Base-by-base conservation (phyloP, 2,329 filamentous ascomycete genomes). In the Huntiella savannae region DNA sequence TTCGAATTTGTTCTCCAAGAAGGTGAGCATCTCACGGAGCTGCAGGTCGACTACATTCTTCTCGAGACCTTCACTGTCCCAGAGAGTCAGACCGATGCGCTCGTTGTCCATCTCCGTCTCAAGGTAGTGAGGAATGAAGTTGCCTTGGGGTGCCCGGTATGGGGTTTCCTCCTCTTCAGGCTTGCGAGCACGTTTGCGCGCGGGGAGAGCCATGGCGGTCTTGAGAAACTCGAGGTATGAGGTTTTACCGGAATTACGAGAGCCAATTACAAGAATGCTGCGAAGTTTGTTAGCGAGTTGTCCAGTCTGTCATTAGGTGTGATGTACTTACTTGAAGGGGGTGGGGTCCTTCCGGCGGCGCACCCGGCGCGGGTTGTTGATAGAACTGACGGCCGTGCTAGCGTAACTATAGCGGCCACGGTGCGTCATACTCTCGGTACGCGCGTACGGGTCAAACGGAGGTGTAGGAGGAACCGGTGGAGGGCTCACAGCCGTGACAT, bases 1-100 rank as follows among this genome's bases (percentile, higher is more conserved):
- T 60, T 98, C 88, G 55, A 98, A 98, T 62, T 96, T 96, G 67
- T 82, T 88, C 67, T 98, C 91, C 50, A 98, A 68, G 64, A 98
- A 98, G 6, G 80, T 73, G 33, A 82, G 79, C 68, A 96, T 87
- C 59, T 93, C 85, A 51, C 87, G 77, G 53, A 98, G 69, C 62
- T 98, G 91, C 53, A 96, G 73, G 60, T 96, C 91, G 44, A 95
- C 86, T 33, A 96, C 75, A 56, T 84, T 91, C 70, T 88, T 93
- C 63, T 98, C 88, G 47, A 98, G 65, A 1, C 91, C 91, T 56
- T 91, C 80, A 1, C 91, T 96, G 60, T 98, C 91, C 91, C 91
- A 98, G 32, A 98, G 65, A 0, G 91, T 98, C 53, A 98, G 65
- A 6, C 91, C 91, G 41, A 98, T 74, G 44, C 88, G 78, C 63